Percentiles rank a stretch among this genome's conserved stretches.
Evolutionary conservation across 345 rosid genomes (phyloP).

Genomic region (Noccaea bulbosa): DNA sequence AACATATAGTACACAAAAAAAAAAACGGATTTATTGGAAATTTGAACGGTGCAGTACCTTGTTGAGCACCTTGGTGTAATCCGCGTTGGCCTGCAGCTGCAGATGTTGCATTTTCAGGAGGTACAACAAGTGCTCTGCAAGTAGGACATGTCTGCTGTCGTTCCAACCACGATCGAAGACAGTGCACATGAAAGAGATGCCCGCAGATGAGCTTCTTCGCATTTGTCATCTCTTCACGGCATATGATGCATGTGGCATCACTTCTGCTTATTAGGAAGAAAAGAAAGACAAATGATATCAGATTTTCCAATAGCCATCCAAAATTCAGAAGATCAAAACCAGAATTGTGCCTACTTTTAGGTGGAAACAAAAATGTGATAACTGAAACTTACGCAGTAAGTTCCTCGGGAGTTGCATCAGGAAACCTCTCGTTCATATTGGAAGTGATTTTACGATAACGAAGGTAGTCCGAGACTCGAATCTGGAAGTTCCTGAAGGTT

Average conservation of each 20-base stretch:
- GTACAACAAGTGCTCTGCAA: constrained; percentile 93
- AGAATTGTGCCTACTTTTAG: not conserved
- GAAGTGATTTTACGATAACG: constrained; percentile 94
- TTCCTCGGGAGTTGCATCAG: constrained; percentile 95
- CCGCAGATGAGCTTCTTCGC: constrained; percentile 95
- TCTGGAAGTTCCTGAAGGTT: constrained; percentile 92
- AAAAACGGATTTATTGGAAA: not conserved
- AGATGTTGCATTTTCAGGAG: constrained; percentile 71
- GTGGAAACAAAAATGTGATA: constrained; percentile 17
- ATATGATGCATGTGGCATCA: constrained; percentile 93
- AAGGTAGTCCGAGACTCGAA: constrained; percentile 90
- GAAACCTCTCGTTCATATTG: constrained; percentile 96
- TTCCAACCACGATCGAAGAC: constrained; percentile 98
- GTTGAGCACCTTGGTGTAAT: constrained; percentile 57
- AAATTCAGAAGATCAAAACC: not conserved
- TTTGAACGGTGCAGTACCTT: constrained; percentile 50
- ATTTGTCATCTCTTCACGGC: constrained; percentile 98
- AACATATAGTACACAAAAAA: not conserved
- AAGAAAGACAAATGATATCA: constrained; percentile 18
- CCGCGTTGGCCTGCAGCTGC: constrained; percentile 63
- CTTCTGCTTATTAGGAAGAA: constrained; percentile 58
- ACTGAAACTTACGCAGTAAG: constrained; percentile 67
- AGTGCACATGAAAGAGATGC: constrained; percentile 95
- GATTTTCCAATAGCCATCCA: constrained; percentile 17
- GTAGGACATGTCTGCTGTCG: constrained; percentile 98